Evolutionary conservation across 1,284 basidiomycete genomes (phyloP).

Genomic region (Vanrija sp.): DNA sequence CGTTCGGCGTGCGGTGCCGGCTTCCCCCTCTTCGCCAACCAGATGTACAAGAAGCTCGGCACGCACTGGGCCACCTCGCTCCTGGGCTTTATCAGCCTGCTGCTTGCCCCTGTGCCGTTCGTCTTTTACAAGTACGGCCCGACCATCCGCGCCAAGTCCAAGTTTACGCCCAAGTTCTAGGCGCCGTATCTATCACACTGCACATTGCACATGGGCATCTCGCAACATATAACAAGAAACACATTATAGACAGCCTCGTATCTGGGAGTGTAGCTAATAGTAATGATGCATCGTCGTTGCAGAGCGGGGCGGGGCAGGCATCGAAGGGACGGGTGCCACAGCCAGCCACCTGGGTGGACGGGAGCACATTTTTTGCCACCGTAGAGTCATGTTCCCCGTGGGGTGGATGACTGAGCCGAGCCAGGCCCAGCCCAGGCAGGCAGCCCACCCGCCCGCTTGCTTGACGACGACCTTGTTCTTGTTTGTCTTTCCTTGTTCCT

Average conservation of each 20-base stretch:
- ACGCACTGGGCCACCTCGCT: conserved; percentile 43
- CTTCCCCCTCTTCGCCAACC: conserved; percentile 51
- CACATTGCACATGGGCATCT: neutral
- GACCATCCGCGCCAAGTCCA: conserved; percentile 49
- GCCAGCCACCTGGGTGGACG: too few species aligned
- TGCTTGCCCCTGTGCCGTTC: conserved; percentile 49
- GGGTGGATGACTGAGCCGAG: too few species aligned
- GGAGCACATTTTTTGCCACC: too few species aligned
- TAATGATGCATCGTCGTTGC: too few species aligned
- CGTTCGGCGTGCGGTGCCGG: conserved; percentile 53
- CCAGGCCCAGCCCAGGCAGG: too few species aligned
- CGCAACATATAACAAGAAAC: neutral
- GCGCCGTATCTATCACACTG: neutral
- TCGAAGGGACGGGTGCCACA: too few species aligned
- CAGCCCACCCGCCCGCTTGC: too few species aligned
- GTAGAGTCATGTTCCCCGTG: too few species aligned
- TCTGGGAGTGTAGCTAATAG: neutral
- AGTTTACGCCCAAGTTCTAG: conserved; percentile 25
- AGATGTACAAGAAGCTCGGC: conserved; percentile 54
- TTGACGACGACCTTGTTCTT: too few species aligned
- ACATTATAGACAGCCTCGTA: neutral
- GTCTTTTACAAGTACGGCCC: conserved; percentile 51
- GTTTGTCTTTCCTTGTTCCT: too few species aligned
- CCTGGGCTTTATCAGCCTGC: conserved; percentile 44
- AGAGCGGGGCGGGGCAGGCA: too few species aligned